Evolutionary conservation across 2,329 filamentous ascomycete species (phyloP), one percentile per base, ranked within the genome.

Genomic region (Aspergillus aculeatinus): DNA sequence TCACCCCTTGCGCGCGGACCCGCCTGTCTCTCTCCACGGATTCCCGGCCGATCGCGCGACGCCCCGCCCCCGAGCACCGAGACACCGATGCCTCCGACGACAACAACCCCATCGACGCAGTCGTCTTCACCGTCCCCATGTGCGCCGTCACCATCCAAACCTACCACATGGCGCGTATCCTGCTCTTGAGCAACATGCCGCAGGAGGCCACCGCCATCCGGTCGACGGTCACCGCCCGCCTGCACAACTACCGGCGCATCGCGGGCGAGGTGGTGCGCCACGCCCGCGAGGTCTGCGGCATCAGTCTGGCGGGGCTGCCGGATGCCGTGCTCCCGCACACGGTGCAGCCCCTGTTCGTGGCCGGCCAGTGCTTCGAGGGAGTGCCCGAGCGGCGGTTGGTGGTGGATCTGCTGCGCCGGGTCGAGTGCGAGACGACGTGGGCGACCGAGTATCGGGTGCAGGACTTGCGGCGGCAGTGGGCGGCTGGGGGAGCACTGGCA

Each of bases 131-230:
- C 0, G 21, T 85, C 0, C 82, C 84, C 0, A 82, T 87, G 75
- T 87, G 83, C 69, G 84, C 82, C 0, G 83, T 83, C 3, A 84
- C 84, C 0, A 85, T 87, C 78, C 83, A 86, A 65, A 80, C 78
- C 58, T 87, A 86, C 61, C 82, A 87, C 65, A 86, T 87, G 78
- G 83, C 83, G 1, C 79, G 81, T 58, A 85, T 87, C 4, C 76
- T 87, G 14, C 69, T 87, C 0, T 77, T 85, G 21, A 80, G 84
- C 65, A 85, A 87, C 66, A 80, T 82, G 64, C 82, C 82, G 3
- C 79, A 81, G 29, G 80, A 86, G 55, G 83, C 82, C 1, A 79
- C 79, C 48, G 77, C 76, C n/a, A 75, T 79, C 58, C 77, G 79
- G 21, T 65, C 63, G 11, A 82, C 81, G 4, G 74, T 85, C 1